Percentiles rank a stretch among this genome's conserved stretches.
phyloP scores from a whole-genome alignment of 257 asterid genomes.

The Hygrophila difformis region DNA sequence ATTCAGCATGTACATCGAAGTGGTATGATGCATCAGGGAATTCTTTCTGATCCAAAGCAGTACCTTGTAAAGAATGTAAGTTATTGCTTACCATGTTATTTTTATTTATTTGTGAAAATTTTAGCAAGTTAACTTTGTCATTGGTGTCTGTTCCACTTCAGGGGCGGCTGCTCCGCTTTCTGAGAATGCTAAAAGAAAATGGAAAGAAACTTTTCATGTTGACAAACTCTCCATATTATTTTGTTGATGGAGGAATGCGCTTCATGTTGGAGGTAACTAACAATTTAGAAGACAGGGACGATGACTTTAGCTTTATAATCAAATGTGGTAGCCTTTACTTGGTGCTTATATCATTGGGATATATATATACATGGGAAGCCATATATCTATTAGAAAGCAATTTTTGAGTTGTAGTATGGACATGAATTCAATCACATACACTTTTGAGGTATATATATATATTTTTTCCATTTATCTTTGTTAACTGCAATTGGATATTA shows the following conservation, averaged over 20 bases:
- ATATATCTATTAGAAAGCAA: background rate
- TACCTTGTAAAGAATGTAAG: constrained; percentile 87
- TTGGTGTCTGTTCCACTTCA: constrained; percentile 25
- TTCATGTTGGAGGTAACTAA: constrained; percentile 76
- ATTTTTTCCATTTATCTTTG: background rate
- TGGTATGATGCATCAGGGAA: constrained; percentile 79
- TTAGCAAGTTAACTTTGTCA: constrained; percentile 8
- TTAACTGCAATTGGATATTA: background rate
- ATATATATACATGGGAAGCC: background rate
- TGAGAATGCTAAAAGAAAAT: constrained; percentile 73
- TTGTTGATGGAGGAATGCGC: constrained; percentile 97
- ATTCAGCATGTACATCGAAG: constrained; percentile 88
- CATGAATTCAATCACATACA: background rate
- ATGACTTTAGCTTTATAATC: constrained; percentile 10
- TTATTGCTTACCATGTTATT: constrained; percentile 5
- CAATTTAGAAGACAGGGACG: constrained; percentile 1
- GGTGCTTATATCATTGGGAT: background rate
- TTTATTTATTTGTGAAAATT: constrained; percentile 6
- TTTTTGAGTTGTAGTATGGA: background rate
- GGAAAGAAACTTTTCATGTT: constrained; percentile 91
- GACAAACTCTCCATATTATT: constrained; percentile 90
- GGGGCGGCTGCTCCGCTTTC: constrained; percentile 65
- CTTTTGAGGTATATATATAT: background rate
- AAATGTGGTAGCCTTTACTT: background rate
- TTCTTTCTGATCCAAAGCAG: constrained; percentile 72